Conservation (phyloP, 441 rosid genomes). For the Syzygium malaccense region DNA sequence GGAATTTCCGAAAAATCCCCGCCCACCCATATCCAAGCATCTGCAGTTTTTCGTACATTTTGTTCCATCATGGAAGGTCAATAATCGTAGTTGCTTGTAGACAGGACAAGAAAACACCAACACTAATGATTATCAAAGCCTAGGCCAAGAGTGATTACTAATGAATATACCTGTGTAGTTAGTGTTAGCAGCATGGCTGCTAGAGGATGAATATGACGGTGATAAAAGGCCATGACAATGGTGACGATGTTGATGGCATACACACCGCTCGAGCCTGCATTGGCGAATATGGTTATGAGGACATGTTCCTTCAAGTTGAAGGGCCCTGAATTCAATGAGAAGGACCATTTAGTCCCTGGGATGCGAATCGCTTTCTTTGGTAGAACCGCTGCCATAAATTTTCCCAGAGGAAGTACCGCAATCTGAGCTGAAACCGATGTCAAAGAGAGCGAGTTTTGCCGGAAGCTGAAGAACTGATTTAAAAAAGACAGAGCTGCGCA, state of each 20-base stretch:
- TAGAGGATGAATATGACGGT: slow-evolving; percentile 12
- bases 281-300: slow-evolving; percentile 38
- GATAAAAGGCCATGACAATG: slow-evolving; percentile 34
- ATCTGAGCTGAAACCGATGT: slow-evolving; percentile 39
- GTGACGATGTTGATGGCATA: slow-evolving; percentile 29
- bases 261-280: slow-evolving; percentile 24
- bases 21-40: slow-evolving; percentile 49
- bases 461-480: slow-evolving; percentile 38
- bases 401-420: slow-evolving; percentile 34
- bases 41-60: slow-evolving; percentile 4
- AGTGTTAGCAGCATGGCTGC: slow-evolving; percentile 34
- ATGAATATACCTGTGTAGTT: slow-evolving; percentile 27
- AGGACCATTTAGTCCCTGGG: slow-evolving; percentile 25
- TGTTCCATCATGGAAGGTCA: background rate
- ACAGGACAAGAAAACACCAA: background rate
- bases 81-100: background rate
- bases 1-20: slow-evolving; percentile 34
- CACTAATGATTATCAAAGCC: background rate
- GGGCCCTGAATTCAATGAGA: slow-evolving; percentile 43
- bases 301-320: slow-evolving; percentile 46
- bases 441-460: slow-evolving; percentile 24
- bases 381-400: slow-evolving; percentile 38
- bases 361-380: slow-evolving; percentile 7
- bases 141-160: background rate
- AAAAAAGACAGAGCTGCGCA: slow-evolving; percentile 29